Evolutionary conservation across 352 stramenopile species (phyloP), one percentile per base, ranked within the genome.

Genomic region (Phytopythium chamaehyphon): DNA sequence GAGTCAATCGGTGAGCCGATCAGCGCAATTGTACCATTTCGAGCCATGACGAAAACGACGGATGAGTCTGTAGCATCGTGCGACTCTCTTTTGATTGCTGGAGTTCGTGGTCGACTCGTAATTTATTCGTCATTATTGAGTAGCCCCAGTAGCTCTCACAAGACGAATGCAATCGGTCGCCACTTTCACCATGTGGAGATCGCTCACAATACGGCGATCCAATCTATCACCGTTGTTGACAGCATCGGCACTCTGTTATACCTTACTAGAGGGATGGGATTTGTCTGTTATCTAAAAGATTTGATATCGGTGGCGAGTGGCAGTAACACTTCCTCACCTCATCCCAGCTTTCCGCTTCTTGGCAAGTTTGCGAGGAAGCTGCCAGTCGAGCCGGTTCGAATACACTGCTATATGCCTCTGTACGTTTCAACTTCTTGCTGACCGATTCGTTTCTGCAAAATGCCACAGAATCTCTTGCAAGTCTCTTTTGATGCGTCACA

Each of bases 11-110:
- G 51, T 21, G 52, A 72, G 23, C 61, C 64, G 15, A 56, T 82
- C 24, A 59, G 71, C 21, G 65, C 57, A 31, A 63, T 82, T 12
- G 39, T 71, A 33, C 61, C 64, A 15, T 69, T 73, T 54, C 23
- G 16, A 2, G 18, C 43, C 26, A 5, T 16, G 24, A 8, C 23
- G 21, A 42, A 44, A 35, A 21, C 31, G 24, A 3, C n/a, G 47
- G 11, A 10, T 26, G 23, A 21, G 0, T 33, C 18, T 2, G 19
- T 19, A 22, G 7, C 11, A 21, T 26, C 31, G 10, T 62, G 64
- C 45, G 40, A 62, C 43, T 45, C 64, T 12, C 40, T 73, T 12
- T 21, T 76, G 18, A 19, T 71, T 7, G 31, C 68, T 22, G 61
- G 63, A 28, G 21, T 22, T 52, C 47, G 46, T 44, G 65, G 65